phyloP scores from a whole-genome alignment of 2,329 filamentous ascomycete species.

The Metarhizium humberi region DNA sequence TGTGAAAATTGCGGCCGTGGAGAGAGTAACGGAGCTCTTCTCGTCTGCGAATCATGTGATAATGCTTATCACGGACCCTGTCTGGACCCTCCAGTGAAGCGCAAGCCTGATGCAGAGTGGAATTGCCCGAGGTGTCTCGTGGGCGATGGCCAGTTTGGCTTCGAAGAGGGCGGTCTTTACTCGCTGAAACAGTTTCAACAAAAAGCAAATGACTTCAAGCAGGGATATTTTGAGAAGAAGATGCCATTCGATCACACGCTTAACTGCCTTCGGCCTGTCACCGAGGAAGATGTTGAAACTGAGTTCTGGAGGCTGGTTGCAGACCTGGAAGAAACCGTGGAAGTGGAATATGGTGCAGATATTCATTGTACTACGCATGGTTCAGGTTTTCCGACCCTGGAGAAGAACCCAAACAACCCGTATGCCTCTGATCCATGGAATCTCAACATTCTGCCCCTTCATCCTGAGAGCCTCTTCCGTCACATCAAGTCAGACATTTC shows the following conservation, averaged over 20 bases:
- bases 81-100: constrained; percentile 74
- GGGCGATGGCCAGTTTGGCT: constrained; percentile 92
- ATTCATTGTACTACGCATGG: constrained; percentile 98
- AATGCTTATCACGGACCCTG: constrained; percentile 79
- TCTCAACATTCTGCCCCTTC: constrained; percentile 81
- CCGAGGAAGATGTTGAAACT: constrained; percentile 89
- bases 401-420: constrained; percentile 77
- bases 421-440: constrained; percentile 95
- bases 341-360: constrained; percentile 96
- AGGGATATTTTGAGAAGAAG: constrained; percentile 83
- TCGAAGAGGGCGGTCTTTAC: constrained; percentile 93
- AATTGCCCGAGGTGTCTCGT: constrained; percentile 93
- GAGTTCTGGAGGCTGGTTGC: constrained; percentile 97
- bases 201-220: constrained; percentile 90
- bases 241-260: constrained; percentile 80
- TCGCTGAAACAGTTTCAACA: constrained; percentile 94
- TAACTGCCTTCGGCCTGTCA: constrained; percentile 71
- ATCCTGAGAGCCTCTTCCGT: constrained; percentile 85
- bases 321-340: constrained; percentile 87
- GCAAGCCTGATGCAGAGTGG: constrained; percentile 80
- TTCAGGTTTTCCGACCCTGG: constrained; percentile 90
- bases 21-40: constrained; percentile 60
- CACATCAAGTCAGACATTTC: constrained; percentile 98
- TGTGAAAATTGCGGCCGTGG: constrained; percentile 82
- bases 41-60: constrained; percentile 88